Evolutionary conservation across 1,284 basidiomycete species (phyloP), one percentile per base, ranked within the genome.

Genomic region (Trametes sp.): DNA sequence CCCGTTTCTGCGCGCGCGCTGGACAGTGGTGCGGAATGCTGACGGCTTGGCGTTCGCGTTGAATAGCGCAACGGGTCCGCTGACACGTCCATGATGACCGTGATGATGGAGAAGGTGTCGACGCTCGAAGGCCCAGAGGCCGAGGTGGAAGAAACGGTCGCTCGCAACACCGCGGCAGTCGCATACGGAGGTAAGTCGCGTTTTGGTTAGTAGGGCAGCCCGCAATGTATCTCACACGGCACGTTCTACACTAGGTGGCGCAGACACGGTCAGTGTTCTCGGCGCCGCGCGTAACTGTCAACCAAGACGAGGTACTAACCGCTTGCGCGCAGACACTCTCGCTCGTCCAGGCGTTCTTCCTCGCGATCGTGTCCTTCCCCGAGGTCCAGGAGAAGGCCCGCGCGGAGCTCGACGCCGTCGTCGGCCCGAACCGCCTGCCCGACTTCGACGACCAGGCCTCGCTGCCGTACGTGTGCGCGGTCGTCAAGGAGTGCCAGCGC

Each of bases 401-500:
- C 51, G 64, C 59, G 16, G 75, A 77, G 54, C 55, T 77, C 16
- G 75, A 76, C 61, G 48, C 52, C 2, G 69, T 76, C 23, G 62
- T 75, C 42, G 73, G 74, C 9, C 36, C 49, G 4, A 63, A 69
- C 14, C 63, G 74, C 26, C 51, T 78, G 14, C 77, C 78, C 0
- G 65, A 63, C 11, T 72, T 76, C 24, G 59, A 57, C 1, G 77
- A 78, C 54, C 42, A 66, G 8, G 55, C 59, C 10, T 41, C 55
- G 8, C 55, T 78, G n/a, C 72, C 75, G 1, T 77, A 75, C 55
- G 62, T 75, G 11, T 57, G 66, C 19, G 74, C 72, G 2, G 41
- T 75, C 14, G 62, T 76, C 19, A 72, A 75, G 52, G 78, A 79
- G 63, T 63, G 70, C 6, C 26, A 76, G 36, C 62, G 76, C 19